Evolutionary conservation across 2,329 filamentous ascomycete genomes (phyloP), one percentile per base, ranked within the genome.

Genomic region (Penicillium rolfsii): DNA sequence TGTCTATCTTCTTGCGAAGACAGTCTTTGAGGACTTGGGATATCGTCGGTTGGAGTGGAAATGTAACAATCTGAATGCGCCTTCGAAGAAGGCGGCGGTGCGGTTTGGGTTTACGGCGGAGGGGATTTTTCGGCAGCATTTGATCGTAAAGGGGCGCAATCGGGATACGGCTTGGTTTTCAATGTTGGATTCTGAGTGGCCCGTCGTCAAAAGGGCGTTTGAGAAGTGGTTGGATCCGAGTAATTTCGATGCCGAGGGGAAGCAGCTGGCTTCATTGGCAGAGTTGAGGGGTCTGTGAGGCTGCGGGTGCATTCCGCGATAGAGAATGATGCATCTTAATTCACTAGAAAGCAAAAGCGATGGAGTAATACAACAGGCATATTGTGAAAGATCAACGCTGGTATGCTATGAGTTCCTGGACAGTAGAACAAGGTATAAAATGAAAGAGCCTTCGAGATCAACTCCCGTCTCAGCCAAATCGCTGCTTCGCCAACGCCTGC

Each of bases 401-500:
- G 14, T 16, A 40, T 55, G 3, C 22, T 14, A 43, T 11, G 12
- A 24, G 7, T 24, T 35, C 16, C 33, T 9, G 35, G 19, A 12
- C 26, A 54, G 28, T 28, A 24, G 28, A 48, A 48, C 19, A 30
- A 24, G 30, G 50, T 53, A 53, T 53, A 40, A 40, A 28, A 9
- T 11, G 5, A 11, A 19, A 41, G 3, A 35, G 22, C 46, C 22
- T 11, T 7, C 6, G 3, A 48, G 11, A 5, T 22, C 41, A 33
- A 40, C 5, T 19, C 9, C 48, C n/a, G 14, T 11, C 30, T 74
- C 65, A 87, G 28, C 91, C 91, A 82, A 91, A 97, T 64, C 91
- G 84, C 79, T 91, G 86, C 78, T 84, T 89, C 16, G 93, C 94
- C 77, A 98, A 78, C 69, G 88, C 86, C 77, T 84, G 89, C 71